Percentiles rank a stretch among this genome's conserved stretches.
Conservation (phyloP, 257 asterid species). For the Nemophila menziesii region DNA sequence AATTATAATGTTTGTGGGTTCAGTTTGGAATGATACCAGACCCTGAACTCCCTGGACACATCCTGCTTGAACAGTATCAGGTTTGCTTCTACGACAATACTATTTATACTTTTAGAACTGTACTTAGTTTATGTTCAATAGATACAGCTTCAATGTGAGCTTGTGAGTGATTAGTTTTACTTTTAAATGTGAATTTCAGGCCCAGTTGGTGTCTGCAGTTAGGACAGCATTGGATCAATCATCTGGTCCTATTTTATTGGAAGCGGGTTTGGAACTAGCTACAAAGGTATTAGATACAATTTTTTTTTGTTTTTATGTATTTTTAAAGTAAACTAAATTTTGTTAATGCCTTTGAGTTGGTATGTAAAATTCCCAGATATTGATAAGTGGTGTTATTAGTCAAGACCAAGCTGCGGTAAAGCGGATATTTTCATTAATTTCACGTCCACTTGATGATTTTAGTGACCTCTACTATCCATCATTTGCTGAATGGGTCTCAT, state of each 20-base stretch:
- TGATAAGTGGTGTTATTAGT: slow-evolving; percentile 90
- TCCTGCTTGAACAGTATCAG: slow-evolving; percentile 96
- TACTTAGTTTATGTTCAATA: slow-evolving; percentile 3
- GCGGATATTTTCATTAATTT: slow-evolving; percentile 90
- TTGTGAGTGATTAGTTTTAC: slow-evolving; percentile 6
- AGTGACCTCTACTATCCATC: slow-evolving; percentile 87
- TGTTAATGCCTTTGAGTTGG: slow-evolving; percentile 19
- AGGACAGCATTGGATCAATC: slow-evolving; percentile 84
- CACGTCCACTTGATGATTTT: slow-evolving; percentile 90
- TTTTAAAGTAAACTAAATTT: slow-evolving; percentile 9
- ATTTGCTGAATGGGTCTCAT: slow-evolving; percentile 98
- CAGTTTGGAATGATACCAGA: slow-evolving; percentile 81
- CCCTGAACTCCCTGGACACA: slow-evolving; percentile 94
- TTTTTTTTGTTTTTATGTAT: slow-evolving; percentile 7
- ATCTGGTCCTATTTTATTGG: slow-evolving; percentile 79
- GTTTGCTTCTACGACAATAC: slow-evolving; percentile 24
- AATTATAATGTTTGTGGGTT: not conserved
- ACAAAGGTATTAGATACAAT: slow-evolving; percentile 50
- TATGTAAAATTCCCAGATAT: slow-evolving; percentile 49
- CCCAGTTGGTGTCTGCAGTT: slow-evolving; percentile 91
- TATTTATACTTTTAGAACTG: slow-evolving; percentile 6
- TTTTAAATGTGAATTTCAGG: slow-evolving; percentile 29
- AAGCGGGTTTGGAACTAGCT: slow-evolving; percentile 91
- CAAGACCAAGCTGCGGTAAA: slow-evolving; percentile 89
- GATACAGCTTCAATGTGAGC: not conserved